Percentiles rank a stretch among this genome's conserved stretches.
These are phyloP conservation scores for Aspergillus sp. DNA, from an alignment of 2,329 filamentous ascomycete genomes.

Conservation along the genomic window DNA sequence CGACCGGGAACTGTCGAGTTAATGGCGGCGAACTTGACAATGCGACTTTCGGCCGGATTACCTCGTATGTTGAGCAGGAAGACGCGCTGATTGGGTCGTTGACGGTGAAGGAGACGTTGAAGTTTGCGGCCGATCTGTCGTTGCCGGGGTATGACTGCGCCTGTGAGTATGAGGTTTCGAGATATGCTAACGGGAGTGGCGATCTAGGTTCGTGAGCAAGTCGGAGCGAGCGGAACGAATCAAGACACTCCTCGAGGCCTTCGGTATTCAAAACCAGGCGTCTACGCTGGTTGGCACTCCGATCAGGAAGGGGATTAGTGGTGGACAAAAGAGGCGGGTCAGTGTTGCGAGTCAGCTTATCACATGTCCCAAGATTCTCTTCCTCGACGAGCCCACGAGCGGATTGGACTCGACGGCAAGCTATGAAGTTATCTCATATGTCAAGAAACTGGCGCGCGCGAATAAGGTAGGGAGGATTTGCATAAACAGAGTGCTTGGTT, in stretches of 20 bases:
- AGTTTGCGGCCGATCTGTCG: slow-evolving; percentile 74
- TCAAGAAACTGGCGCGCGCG: slow-evolving; percentile 67
- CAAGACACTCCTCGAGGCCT: slow-evolving; percentile 68
- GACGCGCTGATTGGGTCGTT: slow-evolving; percentile 81
- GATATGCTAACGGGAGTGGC: not conserved
- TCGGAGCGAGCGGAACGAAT: slow-evolving; percentile 67
- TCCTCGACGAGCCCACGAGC: slow-evolving; percentile 83
- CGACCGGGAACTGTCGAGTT: slow-evolving; percentile 60
- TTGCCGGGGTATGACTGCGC: slow-evolving; percentile 54
- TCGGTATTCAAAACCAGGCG: slow-evolving; percentile 72
- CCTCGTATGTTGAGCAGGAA: slow-evolving; percentile 84
- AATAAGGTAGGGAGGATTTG: slow-evolving; percentile 60
- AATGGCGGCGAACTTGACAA: slow-evolving; percentile 64
- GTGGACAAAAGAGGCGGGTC: slow-evolving; percentile 81
- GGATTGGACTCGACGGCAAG: slow-evolving; percentile 80
- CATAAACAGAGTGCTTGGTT: not conserved
- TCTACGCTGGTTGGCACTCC: slow-evolving; percentile 79
- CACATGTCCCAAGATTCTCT: slow-evolving; percentile 78
- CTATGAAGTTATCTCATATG: slow-evolving; percentile 75
- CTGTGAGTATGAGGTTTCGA: not conserved
- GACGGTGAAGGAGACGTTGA: slow-evolving; percentile 77
- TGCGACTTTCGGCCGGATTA: slow-evolving; percentile 65
- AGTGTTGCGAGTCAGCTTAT: slow-evolving; percentile 82
- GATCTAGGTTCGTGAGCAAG: slow-evolving; percentile 54
- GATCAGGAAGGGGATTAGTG: slow-evolving; percentile 80